Base-by-base conservation (phyloP, 2,329 filamentous ascomycete genomes). In the Phialemonium atrogriseum region DNA sequence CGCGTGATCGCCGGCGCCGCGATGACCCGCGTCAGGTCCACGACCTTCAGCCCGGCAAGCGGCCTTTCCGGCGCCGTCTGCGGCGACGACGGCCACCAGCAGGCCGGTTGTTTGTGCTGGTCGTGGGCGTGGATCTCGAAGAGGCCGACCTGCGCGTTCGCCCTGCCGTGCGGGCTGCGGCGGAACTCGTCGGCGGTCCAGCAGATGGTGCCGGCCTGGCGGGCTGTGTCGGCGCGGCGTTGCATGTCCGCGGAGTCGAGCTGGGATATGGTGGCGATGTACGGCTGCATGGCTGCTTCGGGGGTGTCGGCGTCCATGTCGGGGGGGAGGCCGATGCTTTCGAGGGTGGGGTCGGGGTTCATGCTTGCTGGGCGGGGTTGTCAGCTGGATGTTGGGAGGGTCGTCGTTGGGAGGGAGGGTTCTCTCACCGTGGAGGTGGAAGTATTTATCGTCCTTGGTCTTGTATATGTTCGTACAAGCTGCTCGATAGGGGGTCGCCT, bases 11-110 rank as follows among this genome's bases (percentile, higher is more conserved):
- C 47, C 2, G 67, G 67, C 0, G 56, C 66, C 6, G 67, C 66
- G 37, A 70, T 69, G 19, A 69, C 53, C 4, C 66, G 50, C 7
- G 58, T 59, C 5, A 69, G 42, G 34, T 70, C 66, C 2, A 70
- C 49, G 2, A 70, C 54, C 29, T 64, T 66, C 22, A 70, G 46
- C 1, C 66, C 65, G 2, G 59, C 60, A 0, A 70, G 57, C 1
- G 64, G 65, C 10, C 62, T 44, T 13, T 46, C 41, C 0, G 55
- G 36, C 5, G 54, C 54, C 1, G 59, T 51, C 1, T 47, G 43
- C 1, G 40, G 24, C 8, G 33, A 44, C 7, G 54, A 45, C 4
- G 56, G 55, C 64, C 65, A 68, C 63, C 62, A 66, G n/a, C n/a
- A n/a, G 24, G 50, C 43, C 1, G 55, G 43, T 1, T 48, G 38